Evolutionary conservation across 176 grass and related monocot genomes (phyloP).

Genomic region (Puya raimondii): DNA sequence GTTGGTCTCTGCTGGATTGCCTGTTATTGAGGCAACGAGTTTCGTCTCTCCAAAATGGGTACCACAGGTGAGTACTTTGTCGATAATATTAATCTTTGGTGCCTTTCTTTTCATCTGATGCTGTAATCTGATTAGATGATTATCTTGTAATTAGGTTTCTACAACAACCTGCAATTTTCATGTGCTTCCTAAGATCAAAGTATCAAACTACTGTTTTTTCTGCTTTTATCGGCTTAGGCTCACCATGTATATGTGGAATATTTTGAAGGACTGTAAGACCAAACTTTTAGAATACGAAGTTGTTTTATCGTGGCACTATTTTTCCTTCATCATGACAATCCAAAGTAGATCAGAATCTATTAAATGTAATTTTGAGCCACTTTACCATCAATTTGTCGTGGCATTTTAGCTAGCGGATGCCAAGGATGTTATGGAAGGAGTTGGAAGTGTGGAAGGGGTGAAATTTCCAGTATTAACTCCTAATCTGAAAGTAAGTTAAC

Average conservation of each 20-base stretch:
- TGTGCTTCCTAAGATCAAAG: background rate
- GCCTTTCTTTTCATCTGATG: background rate
- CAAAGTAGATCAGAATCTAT: background rate
- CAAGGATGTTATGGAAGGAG: constrained; percentile 76
- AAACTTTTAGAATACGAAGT: too few relatives aligned
- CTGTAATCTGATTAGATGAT: background rate
- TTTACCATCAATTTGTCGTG: background rate
- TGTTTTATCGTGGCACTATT: background rate
- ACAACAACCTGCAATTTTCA: background rate
- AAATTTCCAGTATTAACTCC: constrained; percentile 71
- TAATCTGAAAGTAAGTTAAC: constrained; percentile 64
- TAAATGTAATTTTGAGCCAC: background rate
- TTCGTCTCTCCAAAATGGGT: constrained; percentile 98
- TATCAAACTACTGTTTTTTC: too few relatives aligned
- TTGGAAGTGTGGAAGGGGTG: constrained; percentile 48
- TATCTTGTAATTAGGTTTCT: too few relatives aligned
- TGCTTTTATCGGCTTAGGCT: too few relatives aligned
- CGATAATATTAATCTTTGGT: background rate
- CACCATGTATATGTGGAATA: too few relatives aligned
- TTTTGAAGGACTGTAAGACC: too few relatives aligned
- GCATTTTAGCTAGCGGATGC: constrained; percentile 59
- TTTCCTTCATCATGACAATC: background rate
- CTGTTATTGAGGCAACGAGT: constrained; percentile 84
- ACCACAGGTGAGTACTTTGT: constrained; percentile 51
- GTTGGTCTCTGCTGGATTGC: constrained; percentile 57